These are phyloP conservation scores for Xylaria palmicola DNA, from an alignment of 495 filamentous ascomycete species.

Conservation along the genomic window DNA sequence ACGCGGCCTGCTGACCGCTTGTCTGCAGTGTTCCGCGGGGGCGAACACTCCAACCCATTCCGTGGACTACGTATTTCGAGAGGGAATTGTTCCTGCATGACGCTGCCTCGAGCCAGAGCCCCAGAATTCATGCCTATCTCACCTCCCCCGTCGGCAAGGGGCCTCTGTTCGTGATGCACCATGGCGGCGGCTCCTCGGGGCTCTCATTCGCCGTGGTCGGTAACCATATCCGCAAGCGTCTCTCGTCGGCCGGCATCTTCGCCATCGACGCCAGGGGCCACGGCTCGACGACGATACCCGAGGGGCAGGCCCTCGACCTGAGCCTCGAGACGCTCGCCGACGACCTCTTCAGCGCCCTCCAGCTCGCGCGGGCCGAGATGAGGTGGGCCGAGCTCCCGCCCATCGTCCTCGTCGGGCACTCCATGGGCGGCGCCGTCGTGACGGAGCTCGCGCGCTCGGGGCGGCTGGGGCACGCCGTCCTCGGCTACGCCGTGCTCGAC, in stretches of 20 bases:
- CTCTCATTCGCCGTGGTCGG: slow-evolving; percentile 83
- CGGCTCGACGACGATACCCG: slow-evolving; percentile 62
- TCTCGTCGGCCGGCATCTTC: slow-evolving; percentile 81
- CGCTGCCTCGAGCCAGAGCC: slow-evolving; percentile 21
- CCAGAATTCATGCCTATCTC: slow-evolving; percentile 80
- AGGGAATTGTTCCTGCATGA: slow-evolving; percentile 74
- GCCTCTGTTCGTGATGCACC: slow-evolving; percentile 85
- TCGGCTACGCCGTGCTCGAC: slow-evolving; percentile 91
- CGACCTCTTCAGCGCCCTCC: slow-evolving; percentile 71
- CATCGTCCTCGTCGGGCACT: slow-evolving; percentile 87
- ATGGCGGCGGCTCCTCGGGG: slow-evolving; percentile 86
- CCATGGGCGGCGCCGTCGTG: slow-evolving; percentile 91
- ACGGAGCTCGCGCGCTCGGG: slow-evolving; percentile 73
- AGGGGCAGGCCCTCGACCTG: slow-evolving; percentile 53
- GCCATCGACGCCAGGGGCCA: slow-evolving; percentile 85
- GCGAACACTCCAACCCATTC: slow-evolving; percentile 55
- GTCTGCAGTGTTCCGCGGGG: slow-evolving; percentile 34
- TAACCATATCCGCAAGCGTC: slow-evolving; percentile 68
- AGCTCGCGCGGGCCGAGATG: slow-evolving; percentile 61
- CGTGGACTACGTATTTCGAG: slow-evolving; percentile 87
- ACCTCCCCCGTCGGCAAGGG: slow-evolving; percentile 61
- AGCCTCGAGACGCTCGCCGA: slow-evolving; percentile 65
- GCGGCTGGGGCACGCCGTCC: slow-evolving; percentile 61
- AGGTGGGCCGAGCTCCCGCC: slow-evolving; percentile 71
- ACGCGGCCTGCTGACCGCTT: slow-evolving; percentile 22